These are phyloP conservation scores for Juglanconis juglandina DNA, from an alignment of 2,329 filamentous ascomycete genomes.

Conservation along the genomic window DNA sequence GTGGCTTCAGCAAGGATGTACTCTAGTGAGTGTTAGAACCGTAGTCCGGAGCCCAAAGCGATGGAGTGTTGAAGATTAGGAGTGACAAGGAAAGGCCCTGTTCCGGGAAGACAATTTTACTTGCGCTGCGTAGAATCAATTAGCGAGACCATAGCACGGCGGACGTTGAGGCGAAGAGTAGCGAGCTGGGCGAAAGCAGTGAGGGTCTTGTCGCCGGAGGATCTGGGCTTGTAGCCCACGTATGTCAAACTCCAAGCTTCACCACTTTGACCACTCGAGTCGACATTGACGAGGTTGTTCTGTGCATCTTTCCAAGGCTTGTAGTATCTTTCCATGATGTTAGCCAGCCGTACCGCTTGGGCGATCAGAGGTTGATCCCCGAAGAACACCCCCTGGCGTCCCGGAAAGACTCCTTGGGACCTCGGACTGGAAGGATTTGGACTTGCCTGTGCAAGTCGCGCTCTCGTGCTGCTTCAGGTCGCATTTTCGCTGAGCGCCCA, in stretches of 20 bases:
- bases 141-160: slow-evolving; percentile 33
- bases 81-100: no score
- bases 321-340: slow-evolving; percentile 8
- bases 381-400: neutral
- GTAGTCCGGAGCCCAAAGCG: no score
- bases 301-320: slow-evolving; percentile 14
- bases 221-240: slow-evolving; percentile 30
- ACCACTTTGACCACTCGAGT: neutral
- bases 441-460: slow-evolving; percentile 14
- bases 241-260: slow-evolving; percentile 10
- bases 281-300: slow-evolving; percentile 7
- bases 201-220: slow-evolving; percentile 36
- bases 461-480: slow-evolving; percentile 14
- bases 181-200: slow-evolving; percentile 49
- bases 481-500: neutral
- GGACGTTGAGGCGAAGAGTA: slow-evolving; percentile 43
- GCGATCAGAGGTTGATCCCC: neutral
- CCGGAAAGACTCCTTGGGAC: neutral
- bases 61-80: neutral
- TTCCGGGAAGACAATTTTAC: neutral
- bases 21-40: neutral
- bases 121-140: slow-evolving; percentile 10
- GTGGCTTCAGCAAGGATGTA: slow-evolving; percentile 11
- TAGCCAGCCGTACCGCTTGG: neutral
- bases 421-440: neutral